Conservation (phyloP, 768 basidiomycete species). For the Naganishia kalamii region DNA sequence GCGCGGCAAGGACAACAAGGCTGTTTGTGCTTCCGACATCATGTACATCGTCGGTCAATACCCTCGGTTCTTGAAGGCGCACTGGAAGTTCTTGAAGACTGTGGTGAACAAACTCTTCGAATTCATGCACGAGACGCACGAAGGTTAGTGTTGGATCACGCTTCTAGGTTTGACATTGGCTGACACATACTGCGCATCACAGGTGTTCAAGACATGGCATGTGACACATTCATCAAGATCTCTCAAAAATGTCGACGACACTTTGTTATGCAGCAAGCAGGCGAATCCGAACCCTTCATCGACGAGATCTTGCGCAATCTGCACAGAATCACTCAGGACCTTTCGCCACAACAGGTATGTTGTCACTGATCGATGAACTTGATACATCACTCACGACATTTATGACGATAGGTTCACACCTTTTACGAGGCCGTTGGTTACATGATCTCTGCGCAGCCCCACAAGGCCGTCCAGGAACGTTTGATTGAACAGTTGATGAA, state of each 20-base stretch:
- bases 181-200: slow-evolving; percentile 9
- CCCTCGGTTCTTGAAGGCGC: slow-evolving; percentile 96
- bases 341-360: slow-evolving; percentile 74
- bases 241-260: slow-evolving; percentile 96
- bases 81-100: slow-evolving; percentile 99
- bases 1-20: slow-evolving; percentile 99
- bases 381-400: not conserved
- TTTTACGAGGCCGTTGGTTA: slow-evolving; percentile 99
- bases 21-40: slow-evolving; percentile 65
- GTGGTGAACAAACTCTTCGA: slow-evolving; percentile 99
- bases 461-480: slow-evolving; percentile 93
- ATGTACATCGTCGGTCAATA: slow-evolving; percentile 98
- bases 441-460: slow-evolving; percentile 98
- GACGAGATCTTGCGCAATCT: slow-evolving; percentile 89
- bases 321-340: slow-evolving; percentile 87
- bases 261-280: slow-evolving; percentile 97
- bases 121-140: slow-evolving; percentile 99
- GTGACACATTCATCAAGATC: slow-evolving; percentile 99
- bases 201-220: slow-evolving; percentile 99
- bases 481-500: slow-evolving; percentile 94
- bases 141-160: slow-evolving; percentile 56
- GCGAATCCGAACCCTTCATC: slow-evolving; percentile 93
- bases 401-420: slow-evolving; percentile 71
- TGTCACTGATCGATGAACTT: not conserved
- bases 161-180: not conserved